Evolutionary conservation across 495 filamentous ascomycete species (phyloP).

Genomic region (Hypoxylon subgilvum): DNA sequence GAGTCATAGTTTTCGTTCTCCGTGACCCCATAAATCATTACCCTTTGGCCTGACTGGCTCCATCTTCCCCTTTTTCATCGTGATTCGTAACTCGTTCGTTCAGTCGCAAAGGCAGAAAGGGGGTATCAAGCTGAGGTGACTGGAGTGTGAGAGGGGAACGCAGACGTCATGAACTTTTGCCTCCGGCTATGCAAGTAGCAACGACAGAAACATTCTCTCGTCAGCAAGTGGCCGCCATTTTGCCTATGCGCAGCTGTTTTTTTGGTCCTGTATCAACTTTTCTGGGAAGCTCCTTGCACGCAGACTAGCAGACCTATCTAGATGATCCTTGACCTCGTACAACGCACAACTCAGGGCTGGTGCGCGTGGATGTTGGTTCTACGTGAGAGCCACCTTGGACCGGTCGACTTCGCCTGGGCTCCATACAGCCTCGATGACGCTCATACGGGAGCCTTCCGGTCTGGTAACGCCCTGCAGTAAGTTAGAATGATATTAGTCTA

Average conservation of each 20-base stretch:
- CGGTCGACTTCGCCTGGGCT: slow-evolving; percentile 35
- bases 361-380: neutral
- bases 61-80: slow-evolving; percentile 1
- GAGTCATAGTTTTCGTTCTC: slow-evolving; percentile 7
- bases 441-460: slow-evolving; percentile 54
- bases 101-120: slow-evolving; percentile 3
- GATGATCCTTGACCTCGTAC: neutral
- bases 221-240: slow-evolving; percentile 7
- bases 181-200: slow-evolving; percentile 35
- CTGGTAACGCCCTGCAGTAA: slow-evolving; percentile 45
- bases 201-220: slow-evolving; percentile 13
- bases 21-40: neutral
- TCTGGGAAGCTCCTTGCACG: slow-evolving; percentile 3
- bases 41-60: slow-evolving; percentile 6
- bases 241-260: slow-evolving; percentile 16
- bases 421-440: slow-evolving; percentile 59
- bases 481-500: slow-evolving; percentile 9
- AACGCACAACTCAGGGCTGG: too few species aligned
- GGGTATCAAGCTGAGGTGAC: slow-evolving; percentile 26
- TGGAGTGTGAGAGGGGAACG: slow-evolving; percentile 1
- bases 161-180: slow-evolving; percentile 15
- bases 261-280: neutral
- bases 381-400: neutral
- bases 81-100: too few species aligned
- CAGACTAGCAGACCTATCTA: slow-evolving; percentile 7